These are phyloP conservation scores for Populus tomentosa DNA, from an alignment of 441 rosid genomes.

Conservation along the genomic window DNA sequence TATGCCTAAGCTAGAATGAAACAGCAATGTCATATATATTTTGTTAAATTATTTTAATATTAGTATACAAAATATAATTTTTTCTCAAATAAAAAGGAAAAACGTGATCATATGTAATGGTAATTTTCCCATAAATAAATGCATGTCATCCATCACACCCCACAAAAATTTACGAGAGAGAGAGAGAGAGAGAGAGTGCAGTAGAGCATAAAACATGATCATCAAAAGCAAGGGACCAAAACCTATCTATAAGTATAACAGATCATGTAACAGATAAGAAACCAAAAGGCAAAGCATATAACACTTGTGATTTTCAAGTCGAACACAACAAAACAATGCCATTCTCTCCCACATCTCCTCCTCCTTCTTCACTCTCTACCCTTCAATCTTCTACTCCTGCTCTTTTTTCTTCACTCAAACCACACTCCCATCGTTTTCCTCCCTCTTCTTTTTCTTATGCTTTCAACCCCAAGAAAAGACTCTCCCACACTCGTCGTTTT, in stretches of 20 bases:
- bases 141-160: not conserved
- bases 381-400: slow-evolving; percentile 19
- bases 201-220: not conserved
- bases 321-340: slow-evolving; percentile 25
- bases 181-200: not conserved
- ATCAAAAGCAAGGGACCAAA: not conserved
- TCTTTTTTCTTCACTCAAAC: slow-evolving; percentile 20
- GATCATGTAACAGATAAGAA: slow-evolving; percentile 8
- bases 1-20: no score
- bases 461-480: slow-evolving; percentile 20
- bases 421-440: slow-evolving; percentile 25
- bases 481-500: slow-evolving; percentile 20
- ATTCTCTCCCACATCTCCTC: slow-evolving; percentile 23
- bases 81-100: no score
- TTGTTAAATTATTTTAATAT: no score
- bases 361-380: slow-evolving; percentile 11
- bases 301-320: not conserved
- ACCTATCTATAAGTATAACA: not conserved
- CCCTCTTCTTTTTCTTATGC: slow-evolving; percentile 18
- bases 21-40: no score
- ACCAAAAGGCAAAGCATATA: not conserved
- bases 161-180: no score
- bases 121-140: not conserved
- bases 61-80: no score
- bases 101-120: no score